phyloP scores from a whole-genome alignment of 352 stramenopile species.

The Phytophthora cryptogea region DNA sequence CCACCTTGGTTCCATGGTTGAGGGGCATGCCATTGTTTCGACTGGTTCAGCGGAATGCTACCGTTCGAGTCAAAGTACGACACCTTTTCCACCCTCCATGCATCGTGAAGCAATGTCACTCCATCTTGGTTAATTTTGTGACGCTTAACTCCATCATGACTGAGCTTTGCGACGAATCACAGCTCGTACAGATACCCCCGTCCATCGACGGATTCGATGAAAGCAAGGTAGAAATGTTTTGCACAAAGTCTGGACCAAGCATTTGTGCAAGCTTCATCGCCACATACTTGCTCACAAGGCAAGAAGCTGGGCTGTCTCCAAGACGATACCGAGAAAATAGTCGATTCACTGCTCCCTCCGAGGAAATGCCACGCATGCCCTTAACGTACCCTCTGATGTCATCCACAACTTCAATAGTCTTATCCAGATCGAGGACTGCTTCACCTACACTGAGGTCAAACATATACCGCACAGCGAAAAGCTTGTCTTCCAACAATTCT shows the following conservation, averaged over 20 bases:
- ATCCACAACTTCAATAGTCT: background rate
- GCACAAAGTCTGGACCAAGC: constrained; percentile 2
- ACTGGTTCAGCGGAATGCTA: background rate
- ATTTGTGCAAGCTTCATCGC: background rate
- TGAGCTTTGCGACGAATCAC: constrained; percentile 3
- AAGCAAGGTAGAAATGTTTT: background rate
- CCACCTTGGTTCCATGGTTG: constrained; percentile 5
- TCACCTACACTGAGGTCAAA: constrained; percentile 1
- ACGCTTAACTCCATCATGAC: constrained; percentile 1
- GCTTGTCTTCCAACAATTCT: constrained; percentile 14
- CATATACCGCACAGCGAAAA: constrained; percentile 11
- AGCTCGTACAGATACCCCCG: constrained; percentile 1
- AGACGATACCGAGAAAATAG: constrained; percentile 17
- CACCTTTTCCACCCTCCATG: background rate
- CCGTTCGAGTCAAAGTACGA: constrained; percentile 9
- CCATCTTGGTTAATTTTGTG: background rate
- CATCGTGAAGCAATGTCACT: background rate
- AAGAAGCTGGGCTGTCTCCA: background rate
- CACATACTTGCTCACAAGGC: constrained; percentile 4
- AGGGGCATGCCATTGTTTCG: background rate
- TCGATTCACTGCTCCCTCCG: constrained; percentile 4
- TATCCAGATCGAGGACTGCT: background rate
- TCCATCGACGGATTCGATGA: background rate
- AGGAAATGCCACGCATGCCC: background rate
- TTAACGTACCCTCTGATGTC: constrained; percentile 4